Evolutionary conservation across 116 monocot species (phyloP).

Genomic region (Phalaenopsis hybrid): DNA sequence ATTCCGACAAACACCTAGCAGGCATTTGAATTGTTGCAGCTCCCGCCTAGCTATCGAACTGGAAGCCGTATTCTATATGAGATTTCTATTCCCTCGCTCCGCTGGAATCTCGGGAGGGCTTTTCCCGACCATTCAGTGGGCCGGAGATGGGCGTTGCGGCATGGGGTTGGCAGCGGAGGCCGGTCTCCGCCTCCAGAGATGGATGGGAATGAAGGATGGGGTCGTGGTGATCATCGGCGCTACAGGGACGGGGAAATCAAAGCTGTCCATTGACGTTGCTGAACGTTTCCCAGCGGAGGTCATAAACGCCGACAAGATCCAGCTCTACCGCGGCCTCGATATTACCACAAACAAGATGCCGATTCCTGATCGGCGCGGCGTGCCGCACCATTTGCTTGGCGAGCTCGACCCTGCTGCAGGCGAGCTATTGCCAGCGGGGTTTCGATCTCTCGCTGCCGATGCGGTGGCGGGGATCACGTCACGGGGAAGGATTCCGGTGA

Average conservation of each 20-base stretch:
- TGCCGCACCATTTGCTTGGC: conserved; percentile 23
- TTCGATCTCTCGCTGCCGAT: conserved; percentile 1
- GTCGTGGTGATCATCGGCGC: conserved; percentile 63
- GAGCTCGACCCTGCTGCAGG: conserved; percentile 29
- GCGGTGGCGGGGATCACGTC: background rate
- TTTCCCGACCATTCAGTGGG: background rate
- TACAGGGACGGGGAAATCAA: conserved; percentile 68
- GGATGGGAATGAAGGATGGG: background rate
- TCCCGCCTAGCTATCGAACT: background rate
- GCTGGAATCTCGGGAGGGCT: background rate
- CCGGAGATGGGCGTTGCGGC: background rate
- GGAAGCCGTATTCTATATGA: background rate
- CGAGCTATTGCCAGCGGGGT: background rate
- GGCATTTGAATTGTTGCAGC: background rate
- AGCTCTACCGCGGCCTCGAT: conserved; percentile 66
- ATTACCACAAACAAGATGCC: conserved; percentile 74
- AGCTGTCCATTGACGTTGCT: conserved; percentile 59
- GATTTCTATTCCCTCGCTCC: background rate
- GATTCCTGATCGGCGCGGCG: conserved; percentile 26
- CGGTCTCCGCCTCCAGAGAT: background rate
- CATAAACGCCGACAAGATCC: conserved; percentile 76
- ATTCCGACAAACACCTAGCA: background rate
- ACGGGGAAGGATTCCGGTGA: conserved; percentile 2
- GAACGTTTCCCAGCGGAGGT: conserved; percentile 35
- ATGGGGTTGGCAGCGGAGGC: background rate